A percentile compares a stretch with the other conserved stretches of the same genome.
These are phyloP conservation scores for Cubamyces lactineus DNA, from an alignment of 768 basidiomycete species.

Conservation along the genomic window DNA sequence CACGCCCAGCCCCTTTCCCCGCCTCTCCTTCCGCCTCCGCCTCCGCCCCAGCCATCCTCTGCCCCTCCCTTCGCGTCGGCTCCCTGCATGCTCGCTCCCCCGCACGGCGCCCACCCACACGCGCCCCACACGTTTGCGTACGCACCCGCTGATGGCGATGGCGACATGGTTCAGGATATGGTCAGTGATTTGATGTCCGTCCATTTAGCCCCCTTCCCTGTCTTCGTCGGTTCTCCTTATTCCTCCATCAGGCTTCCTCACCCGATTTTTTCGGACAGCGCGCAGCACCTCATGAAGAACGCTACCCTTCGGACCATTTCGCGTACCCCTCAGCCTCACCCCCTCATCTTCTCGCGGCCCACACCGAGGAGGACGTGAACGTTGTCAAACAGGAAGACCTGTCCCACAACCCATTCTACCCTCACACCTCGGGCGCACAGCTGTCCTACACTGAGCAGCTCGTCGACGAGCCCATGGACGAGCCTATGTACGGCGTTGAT, in stretches of 20 bases:
- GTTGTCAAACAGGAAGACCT: not conserved
- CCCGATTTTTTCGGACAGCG: conserved; percentile 21
- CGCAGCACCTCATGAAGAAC: not conserved
- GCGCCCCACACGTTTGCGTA: not conserved
- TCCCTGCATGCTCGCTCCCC: conserved; percentile 4
- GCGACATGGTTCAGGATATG: not conserved
- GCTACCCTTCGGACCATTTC: not conserved
- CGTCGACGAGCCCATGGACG: too few species aligned
- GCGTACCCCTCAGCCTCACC: not conserved
- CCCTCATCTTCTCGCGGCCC: too few species aligned
- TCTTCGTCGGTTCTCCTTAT: not conserved
- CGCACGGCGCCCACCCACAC: not conserved
- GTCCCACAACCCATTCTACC: too few species aligned
- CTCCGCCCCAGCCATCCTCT: not conserved
- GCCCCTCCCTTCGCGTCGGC: not conserved
- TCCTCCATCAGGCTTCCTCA: not conserved
- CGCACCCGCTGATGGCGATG: not conserved
- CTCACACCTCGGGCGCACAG: too few species aligned
- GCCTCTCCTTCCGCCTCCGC: too few species aligned
- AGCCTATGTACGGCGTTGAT: too few species aligned
- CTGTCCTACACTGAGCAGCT: too few species aligned
- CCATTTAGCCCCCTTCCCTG: not conserved
- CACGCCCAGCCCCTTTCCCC: not conserved
- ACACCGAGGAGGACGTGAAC: too few species aligned
- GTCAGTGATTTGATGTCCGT: not conserved